A percentile compares a stretch with the other conserved stretches of the same genome.
These are phyloP conservation scores for Chaetomium fimeti DNA, from an alignment of 495 filamentous ascomycete species.

Conservation along the genomic window DNA sequence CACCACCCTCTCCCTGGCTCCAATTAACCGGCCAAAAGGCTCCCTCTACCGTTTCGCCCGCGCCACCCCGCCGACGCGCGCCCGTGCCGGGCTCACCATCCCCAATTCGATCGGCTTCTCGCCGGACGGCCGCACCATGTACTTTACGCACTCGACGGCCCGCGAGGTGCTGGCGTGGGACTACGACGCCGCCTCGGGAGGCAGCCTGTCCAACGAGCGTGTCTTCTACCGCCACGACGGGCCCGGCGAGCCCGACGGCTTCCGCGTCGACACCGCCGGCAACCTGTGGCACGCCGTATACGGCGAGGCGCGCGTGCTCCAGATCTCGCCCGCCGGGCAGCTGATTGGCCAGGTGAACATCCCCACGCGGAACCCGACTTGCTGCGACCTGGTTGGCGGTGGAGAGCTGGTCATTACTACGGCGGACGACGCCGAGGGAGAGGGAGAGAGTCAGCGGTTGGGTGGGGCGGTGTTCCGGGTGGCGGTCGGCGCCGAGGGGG, in stretches of 20 bases:
- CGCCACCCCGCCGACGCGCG: slow-evolving; percentile 20
- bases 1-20: not conserved
- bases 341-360: slow-evolving; percentile 64
- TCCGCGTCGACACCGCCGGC: slow-evolving; percentile 68
- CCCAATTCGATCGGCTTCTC: slow-evolving; percentile 83
- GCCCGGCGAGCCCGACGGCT: slow-evolving; percentile 68
- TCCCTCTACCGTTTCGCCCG: slow-evolving; percentile 43
- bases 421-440: slow-evolving; percentile 58
- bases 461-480: slow-evolving; percentile 67
- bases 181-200: slow-evolving; percentile 57
- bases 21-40: slow-evolving; percentile 30
- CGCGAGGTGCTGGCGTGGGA: slow-evolving; percentile 71
- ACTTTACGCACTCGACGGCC: slow-evolving; percentile 77
- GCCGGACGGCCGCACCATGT: slow-evolving; percentile 70
- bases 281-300: slow-evolving; percentile 78
- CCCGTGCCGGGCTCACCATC: slow-evolving; percentile 56
- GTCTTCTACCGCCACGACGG: slow-evolving; percentile 64
- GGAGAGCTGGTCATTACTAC: slow-evolving; percentile 74
- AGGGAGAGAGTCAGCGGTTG: slow-evolving; percentile 58
- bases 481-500: slow-evolving; percentile 63
- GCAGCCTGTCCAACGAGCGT: slow-evolving; percentile 63
- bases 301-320: slow-evolving; percentile 65
- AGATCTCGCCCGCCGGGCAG: slow-evolving; percentile 62
- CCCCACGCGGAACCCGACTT: slow-evolving; percentile 69
- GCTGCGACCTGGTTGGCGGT: slow-evolving; percentile 68